Percentiles rank a stretch among this genome's conserved stretches.
These are phyloP conservation scores for Fraxinus angustifolia DNA, from an alignment of 305 asterid species.

Conservation along the genomic window DNA sequence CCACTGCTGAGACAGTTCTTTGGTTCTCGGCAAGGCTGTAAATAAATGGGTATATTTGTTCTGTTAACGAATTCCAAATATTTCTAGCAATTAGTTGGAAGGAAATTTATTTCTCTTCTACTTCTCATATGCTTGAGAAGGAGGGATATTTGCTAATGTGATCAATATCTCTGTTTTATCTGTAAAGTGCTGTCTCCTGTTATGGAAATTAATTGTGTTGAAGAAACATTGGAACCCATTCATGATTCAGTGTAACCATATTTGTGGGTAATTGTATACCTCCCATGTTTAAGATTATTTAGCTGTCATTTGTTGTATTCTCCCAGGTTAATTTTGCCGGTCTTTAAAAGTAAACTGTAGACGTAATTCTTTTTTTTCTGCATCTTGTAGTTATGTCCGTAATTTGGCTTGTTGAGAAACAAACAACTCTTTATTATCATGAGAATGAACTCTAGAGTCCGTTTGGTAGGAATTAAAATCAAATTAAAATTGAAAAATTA, in stretches of 20 bases:
- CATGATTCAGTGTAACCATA: background rate
- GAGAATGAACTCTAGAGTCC: no score
- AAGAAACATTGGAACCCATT: background rate
- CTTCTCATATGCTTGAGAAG: slow-evolving; percentile 12
- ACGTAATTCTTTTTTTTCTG: background rate
- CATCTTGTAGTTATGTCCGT: background rate
- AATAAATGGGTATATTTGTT: slow-evolving; percentile 26
- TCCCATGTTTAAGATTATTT: background rate
- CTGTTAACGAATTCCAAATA: slow-evolving; percentile 7
- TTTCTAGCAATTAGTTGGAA: slow-evolving; percentile 3
- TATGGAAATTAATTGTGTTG: slow-evolving; percentile 1
- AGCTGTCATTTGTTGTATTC: background rate
- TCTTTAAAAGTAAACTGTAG: background rate
- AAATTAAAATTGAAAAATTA: no score
- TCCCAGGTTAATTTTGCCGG: background rate
- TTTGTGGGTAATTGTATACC: background rate
- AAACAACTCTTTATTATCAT: no score
- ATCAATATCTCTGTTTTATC: slow-evolving; percentile 1
- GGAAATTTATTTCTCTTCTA: slow-evolving; percentile 7
- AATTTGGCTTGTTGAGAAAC: background rate
- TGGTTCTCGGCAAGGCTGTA: slow-evolving; percentile 31
- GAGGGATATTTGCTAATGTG: slow-evolving; percentile 15
- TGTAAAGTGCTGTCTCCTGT: slow-evolving; percentile 11
- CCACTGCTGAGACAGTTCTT: background rate
- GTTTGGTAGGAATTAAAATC: no score